Evolutionary conservation across 140 eudicot species (phyloP).

Genomic region (Bidens hawaiensis): DNA sequence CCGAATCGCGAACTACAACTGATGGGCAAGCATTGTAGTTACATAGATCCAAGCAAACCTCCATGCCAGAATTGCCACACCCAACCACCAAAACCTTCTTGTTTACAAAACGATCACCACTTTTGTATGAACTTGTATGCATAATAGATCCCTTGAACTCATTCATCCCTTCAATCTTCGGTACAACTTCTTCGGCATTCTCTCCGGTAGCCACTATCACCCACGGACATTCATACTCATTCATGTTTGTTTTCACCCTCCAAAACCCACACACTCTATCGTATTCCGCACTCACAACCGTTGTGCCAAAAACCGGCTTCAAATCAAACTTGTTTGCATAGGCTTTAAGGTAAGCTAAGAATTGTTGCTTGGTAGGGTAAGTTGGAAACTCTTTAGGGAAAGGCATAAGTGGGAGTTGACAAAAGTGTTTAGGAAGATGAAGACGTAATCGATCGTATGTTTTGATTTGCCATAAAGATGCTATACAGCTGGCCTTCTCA

Average conservation of each 20-base stretch:
- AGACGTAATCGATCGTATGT: conserved; percentile 78
- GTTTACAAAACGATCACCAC: conserved; percentile 45
- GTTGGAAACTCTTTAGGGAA: conserved; percentile 72
- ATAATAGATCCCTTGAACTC: conserved; percentile 44
- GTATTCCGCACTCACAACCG: conserved; percentile 44
- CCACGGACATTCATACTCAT: conserved; percentile 48
- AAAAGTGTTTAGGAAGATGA: conserved; percentile 77
- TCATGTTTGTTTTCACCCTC: conserved; percentile 43
- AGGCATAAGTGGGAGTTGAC: conserved; percentile 70
- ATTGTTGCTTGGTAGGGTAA: conserved; percentile 76
- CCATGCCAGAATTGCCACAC: conserved; percentile 81
- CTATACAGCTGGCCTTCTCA: conserved; percentile 65
- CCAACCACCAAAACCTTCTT: conserved; percentile 68
- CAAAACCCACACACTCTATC: conserved; percentile 37
- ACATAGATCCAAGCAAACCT: conserved; percentile 61
- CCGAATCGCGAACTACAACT: conserved; percentile 64
- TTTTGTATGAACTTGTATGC: conserved; percentile 51
- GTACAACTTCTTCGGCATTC: conserved; percentile 62
- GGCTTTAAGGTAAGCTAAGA: conserved; percentile 53
- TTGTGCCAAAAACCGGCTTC: conserved; percentile 33
- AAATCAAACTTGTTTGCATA: conserved; percentile 39
- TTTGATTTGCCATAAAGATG: conserved; percentile 70
- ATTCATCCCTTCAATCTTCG: conserved; percentile 47
- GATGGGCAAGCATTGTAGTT: conserved; percentile 61
- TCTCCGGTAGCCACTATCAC: conserved; percentile 62